A percentile compares a stretch with the other conserved stretches of the same genome.
Conservation (phyloP, 139 green algal genomes). For the Chlamydomonas eustigma region DNA sequence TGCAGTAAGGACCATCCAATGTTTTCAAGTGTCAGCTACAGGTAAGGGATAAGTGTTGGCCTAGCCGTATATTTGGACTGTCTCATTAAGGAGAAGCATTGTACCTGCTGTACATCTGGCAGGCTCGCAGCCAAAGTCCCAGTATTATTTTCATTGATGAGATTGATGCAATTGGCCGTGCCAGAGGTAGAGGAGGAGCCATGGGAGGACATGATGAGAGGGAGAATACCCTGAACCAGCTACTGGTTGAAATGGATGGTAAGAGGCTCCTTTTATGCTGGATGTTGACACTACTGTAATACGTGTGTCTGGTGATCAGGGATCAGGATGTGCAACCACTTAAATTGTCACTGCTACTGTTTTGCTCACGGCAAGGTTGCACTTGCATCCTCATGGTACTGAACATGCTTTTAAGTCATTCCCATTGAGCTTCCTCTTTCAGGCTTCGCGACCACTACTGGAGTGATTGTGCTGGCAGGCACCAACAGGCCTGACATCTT, state of each 20-base stretch:
- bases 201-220: slow-evolving; percentile 95
- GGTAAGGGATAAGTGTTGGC: too few species aligned
- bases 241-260: slow-evolving; percentile 12
- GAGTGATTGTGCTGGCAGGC: slow-evolving; percentile 95
- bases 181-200: slow-evolving; percentile 63
- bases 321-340: not conserved
- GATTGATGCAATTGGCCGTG: slow-evolving; percentile 88
- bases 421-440: too few species aligned
- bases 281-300: too few species aligned
- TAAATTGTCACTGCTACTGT: not conserved
- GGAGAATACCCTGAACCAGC: slow-evolving; percentile 98
- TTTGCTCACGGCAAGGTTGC: not conserved
- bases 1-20: too few species aligned
- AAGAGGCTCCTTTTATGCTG: too few species aligned
- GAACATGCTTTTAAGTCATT: not conserved
- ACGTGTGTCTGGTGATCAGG: too few species aligned
- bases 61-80: too few species aligned
- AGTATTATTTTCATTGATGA: slow-evolving; percentile 99
- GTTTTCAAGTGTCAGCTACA: too few species aligned
- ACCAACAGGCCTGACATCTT: slow-evolving; percentile 98
- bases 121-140: slow-evolving; percentile 72
- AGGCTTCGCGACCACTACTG: slow-evolving; percentile 37
- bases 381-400: not conserved
- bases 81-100: too few species aligned
- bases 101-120: too few species aligned